Evolutionary conservation across 2,329 filamentous ascomycete species (phyloP), one percentile per base, ranked within the genome.

Genomic region (Aureobasidium subglaciale): DNA sequence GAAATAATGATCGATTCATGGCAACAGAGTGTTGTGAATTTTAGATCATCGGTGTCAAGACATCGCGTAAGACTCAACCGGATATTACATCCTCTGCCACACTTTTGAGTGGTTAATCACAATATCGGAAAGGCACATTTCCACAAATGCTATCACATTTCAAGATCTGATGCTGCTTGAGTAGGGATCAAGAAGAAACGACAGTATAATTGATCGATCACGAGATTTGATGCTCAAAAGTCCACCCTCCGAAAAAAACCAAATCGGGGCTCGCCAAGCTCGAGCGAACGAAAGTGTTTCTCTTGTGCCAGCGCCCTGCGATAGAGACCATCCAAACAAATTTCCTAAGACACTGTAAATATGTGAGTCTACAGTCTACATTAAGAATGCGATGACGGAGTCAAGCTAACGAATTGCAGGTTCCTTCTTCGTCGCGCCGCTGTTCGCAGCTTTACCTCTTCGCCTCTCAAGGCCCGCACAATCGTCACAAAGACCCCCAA

Each of bases 381-480:
- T 3, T 4, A 7, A n/a, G 7, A n/a, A 2, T 10, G n/a, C 11
- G 16, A 11, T 13, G 2, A 20, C 22, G 3, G 34, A 6, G 34
- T 34, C n/a, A 5, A 22, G 20, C 49, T 53, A 18, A 53, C 27
- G n/a, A 25, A 7, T 32, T 42, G 9, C 42, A 84, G 81, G 81
- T 78, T 76, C 71, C 73, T 74, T 61, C 71, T 86, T 62, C 80
- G 81, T 59, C 80, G 79, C 64, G 73, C 77, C 61, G 79, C 81
- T 62, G 72, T 76, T 64, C 78, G 80, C 64, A 75, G 80, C 46
- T 63, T 82, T 57, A 63, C 70, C 59, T 72, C 73, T 42, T 65
- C 73, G 61, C 62, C 75, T 58, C 69, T 70, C 35, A 75, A 71
- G 61, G 70, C 69, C 56, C 69, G 71, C 49, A 68, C 70, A 52